These are phyloP conservation scores for Calonectria pauciramosa DNA, from an alignment of 2,329 filamentous ascomycete species.

Conservation along the genomic window DNA sequence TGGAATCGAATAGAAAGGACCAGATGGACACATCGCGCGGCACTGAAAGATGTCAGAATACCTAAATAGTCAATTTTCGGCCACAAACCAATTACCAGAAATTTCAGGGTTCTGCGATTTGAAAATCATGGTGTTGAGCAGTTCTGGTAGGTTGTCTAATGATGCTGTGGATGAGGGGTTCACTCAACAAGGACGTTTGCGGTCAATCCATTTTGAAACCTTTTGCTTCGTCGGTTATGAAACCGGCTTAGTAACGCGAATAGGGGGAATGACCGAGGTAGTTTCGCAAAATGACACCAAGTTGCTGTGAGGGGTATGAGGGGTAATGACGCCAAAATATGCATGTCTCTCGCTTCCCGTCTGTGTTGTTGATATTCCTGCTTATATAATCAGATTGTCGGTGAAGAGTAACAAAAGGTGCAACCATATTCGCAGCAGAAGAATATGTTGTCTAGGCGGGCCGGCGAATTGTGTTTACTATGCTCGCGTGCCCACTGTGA, in stretches of 20 bases:
- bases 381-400: not conserved
- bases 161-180: not conserved
- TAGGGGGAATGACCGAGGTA: not conserved
- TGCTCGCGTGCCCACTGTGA: too few species aligned
- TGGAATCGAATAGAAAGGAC: slow-evolving; percentile 72
- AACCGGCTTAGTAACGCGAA: not conserved
- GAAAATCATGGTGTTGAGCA: slow-evolving; percentile 27
- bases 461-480: not conserved
- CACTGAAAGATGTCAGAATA: slow-evolving; percentile 51
- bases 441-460: not conserved
- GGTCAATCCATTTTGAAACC: not conserved
- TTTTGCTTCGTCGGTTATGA: not conserved
- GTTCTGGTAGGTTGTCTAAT: not conserved
- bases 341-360: not conserved
- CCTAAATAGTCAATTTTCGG: too few species aligned
- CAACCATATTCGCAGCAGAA: not conserved
- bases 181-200: not conserved
- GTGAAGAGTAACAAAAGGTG: not conserved
- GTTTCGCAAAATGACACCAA: too few species aligned
- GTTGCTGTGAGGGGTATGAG: not conserved
- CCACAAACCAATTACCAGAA: not conserved
- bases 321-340: not conserved
- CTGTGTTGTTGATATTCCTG: not conserved
- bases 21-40: slow-evolving; percentile 69
- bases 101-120: slow-evolving; percentile 31